Evolutionary conservation across 176 grass and related monocot genomes (phyloP).

Genomic region (Musa beccarii): DNA sequence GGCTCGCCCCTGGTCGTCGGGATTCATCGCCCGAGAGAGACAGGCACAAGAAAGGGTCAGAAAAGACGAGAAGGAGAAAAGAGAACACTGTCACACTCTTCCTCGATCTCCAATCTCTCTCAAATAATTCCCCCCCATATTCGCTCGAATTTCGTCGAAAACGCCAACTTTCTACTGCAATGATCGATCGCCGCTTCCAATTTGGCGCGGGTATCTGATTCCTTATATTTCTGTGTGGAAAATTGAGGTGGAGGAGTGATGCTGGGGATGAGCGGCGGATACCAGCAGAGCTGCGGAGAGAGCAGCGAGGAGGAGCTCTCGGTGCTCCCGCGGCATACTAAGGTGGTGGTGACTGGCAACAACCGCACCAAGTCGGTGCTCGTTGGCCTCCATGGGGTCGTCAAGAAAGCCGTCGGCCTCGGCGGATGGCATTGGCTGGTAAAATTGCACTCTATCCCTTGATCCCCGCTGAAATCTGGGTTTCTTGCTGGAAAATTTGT

Average conservation of each 20-base stretch:
- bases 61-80: background rate
- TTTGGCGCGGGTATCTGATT: background rate
- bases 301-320: constrained; percentile 3
- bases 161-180: background rate
- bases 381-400: background rate
- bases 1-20: background rate
- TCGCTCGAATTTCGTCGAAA: background rate
- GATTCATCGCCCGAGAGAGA: constrained; percentile 1
- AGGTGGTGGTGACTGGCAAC: constrained; percentile 8
- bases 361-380: constrained; percentile 7
- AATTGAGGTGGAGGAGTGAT: background rate
- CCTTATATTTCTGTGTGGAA: background rate
- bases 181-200: background rate
- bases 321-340: background rate
- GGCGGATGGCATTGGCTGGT: constrained; percentile 13
- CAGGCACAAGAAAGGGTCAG: background rate
- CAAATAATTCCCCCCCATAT: background rate
- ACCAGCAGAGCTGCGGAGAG: constrained; percentile 7
- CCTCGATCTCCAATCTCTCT: background rate
- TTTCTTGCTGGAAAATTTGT: background rate
- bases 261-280: constrained; percentile 1
- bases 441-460: background rate
- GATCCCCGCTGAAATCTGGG: background rate
- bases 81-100: background rate
- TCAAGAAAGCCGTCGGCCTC: constrained; percentile 5